Conservation (phyloP, 1,139 yeast genomes). For the Blastobotrys arbuscula region DNA sequence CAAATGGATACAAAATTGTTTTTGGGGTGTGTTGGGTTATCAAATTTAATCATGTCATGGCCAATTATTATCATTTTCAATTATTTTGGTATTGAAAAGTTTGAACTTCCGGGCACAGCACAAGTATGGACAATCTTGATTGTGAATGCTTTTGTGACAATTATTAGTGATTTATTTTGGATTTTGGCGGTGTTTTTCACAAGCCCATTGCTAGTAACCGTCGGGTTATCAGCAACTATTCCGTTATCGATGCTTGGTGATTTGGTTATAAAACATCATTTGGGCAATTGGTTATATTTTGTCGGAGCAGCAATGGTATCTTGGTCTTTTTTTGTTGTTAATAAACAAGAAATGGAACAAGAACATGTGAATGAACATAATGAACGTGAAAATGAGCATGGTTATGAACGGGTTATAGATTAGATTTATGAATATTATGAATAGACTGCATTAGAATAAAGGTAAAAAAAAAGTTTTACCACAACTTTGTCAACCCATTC, state of each 20-base stretch:
- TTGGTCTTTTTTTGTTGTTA: conserved; percentile 75
- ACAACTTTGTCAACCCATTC: conserved; percentile 30
- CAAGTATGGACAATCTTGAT: conserved; percentile 51
- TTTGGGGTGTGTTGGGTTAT: conserved; percentile 90
- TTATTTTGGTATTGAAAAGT: conserved; percentile 55
- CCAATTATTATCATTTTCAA: conserved; percentile 69
- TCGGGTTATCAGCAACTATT: conserved; percentile 86
- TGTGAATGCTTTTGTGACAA: conserved; percentile 68
- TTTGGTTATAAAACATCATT: conserved; percentile 60
- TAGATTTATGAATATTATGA: not conserved
- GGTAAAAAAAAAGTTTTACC: conserved; percentile 19
- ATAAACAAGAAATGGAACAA: conserved; percentile 66
- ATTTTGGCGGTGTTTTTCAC: conserved; percentile 90
- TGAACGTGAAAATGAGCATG: not conserved
- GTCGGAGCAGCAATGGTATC: conserved; percentile 78
- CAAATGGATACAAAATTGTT: conserved; percentile 78
- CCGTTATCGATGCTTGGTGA: conserved; percentile 95
- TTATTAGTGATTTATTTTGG: conserved; percentile 91
- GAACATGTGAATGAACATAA: not conserved
- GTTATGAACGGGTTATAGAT: not conserved
- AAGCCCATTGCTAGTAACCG: conserved; percentile 90
- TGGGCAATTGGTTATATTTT: conserved; percentile 56
- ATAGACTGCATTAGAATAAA: not conserved
- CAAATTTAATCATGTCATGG: conserved; percentile 74
- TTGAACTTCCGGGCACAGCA: conserved; percentile 59